These are phyloP conservation scores for Eucalyptus polybractea DNA, from an alignment of 345 rosid genomes.

Conservation along the genomic window DNA sequence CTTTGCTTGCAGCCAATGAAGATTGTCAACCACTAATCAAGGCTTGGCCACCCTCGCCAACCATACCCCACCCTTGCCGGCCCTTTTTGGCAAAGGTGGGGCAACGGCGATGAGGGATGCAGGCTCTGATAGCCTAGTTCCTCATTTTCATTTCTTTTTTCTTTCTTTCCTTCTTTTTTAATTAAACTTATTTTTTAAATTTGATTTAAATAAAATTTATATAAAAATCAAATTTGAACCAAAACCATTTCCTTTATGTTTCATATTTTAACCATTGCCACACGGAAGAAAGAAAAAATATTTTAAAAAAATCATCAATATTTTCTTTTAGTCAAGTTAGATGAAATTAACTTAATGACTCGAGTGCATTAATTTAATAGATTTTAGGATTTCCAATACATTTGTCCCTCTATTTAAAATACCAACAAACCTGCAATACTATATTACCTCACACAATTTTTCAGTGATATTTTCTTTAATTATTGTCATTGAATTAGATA, in stretches of 20 bases:
- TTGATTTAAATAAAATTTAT: no score
- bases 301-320: no score
- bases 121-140: not conserved
- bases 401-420: no score
- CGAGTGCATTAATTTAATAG: not conserved
- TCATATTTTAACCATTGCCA: not conserved
- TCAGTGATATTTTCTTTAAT: not conserved
- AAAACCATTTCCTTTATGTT: no score
- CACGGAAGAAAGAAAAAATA: no score
- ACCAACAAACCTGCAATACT: not conserved
- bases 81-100: not conserved
- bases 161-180: no score
- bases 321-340: no score
- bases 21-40: not conserved
- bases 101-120: not conserved
- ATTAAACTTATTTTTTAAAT: no score
- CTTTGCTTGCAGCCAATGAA: not conserved
- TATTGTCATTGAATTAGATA: not conserved
- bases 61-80: not conserved
- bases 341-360: not conserved
- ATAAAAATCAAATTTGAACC: not conserved
- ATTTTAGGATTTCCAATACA: not conserved
- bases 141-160: no score
- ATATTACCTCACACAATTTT: not conserved
- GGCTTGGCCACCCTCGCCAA: no score